Evolutionary conservation across 2,329 filamentous ascomycete species (phyloP), one percentile per base, ranked within the genome.

Genomic region (Lecanicillium sp.): DNA sequence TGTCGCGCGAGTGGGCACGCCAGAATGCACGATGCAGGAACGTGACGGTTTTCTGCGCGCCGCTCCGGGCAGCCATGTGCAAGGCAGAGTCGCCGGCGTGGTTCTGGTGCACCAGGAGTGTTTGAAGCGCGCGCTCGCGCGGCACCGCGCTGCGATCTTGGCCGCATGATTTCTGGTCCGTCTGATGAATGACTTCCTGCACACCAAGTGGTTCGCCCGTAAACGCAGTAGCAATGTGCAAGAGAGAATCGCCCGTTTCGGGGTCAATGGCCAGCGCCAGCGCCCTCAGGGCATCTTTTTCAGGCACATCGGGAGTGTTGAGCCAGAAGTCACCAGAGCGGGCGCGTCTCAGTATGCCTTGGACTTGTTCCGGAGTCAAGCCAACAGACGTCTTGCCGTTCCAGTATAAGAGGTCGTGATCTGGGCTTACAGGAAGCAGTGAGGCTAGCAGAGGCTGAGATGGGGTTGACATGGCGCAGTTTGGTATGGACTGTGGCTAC

Each of bases 191-290:
- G 14, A 44, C 41, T 44, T 35, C 1, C 29, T 44, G 19, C 29
- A 44, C 29, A 23, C 19, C 19, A 15, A 44, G 30, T 11, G 12
- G 41, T 24, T 44, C 29, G 12, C 41, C 27, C 14, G 19, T 33
- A 17, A 35, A 44, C 14, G 12, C 10, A 12, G 41, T 17, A 20
- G 29, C 29, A 17, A 44, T 44, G 19, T 44, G 29, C 19, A 44
- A 24, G 27, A 44, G 17, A 24, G 41, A 44, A 35, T 44, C 40
- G 40, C 40, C 40, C 19, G 40, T 32, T 32, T 43, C 26, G 1
- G 40, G 40, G 40, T 43, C 38, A 41, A 41, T 41, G 38, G 24
- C 24, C 24, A 29, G 38, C n/a, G 38, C 38, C 12, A 41, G 38
- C 7, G 17, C n/a, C 38, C 38, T 29, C 38, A 29, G 38, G 17